Conservation (phyloP, 2,329 filamentous ascomycete genomes). For the Diaporthe humulicola region DNA sequence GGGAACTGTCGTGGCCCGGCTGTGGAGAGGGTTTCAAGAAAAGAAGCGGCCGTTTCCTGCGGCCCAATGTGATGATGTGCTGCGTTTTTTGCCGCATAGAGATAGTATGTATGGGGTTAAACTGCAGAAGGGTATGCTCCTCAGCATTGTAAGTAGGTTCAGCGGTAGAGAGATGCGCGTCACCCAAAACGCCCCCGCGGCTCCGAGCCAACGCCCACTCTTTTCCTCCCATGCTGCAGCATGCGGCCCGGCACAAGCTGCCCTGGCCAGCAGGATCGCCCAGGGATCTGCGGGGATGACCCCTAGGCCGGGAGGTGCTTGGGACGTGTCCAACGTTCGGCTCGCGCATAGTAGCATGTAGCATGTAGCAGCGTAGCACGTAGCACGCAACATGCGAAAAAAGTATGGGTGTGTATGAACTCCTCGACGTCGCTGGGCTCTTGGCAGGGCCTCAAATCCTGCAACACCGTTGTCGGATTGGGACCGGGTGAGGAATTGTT, state of each 20-base stretch:
- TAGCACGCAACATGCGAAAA: not conserved
- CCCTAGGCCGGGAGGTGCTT: slow-evolving; percentile 15
- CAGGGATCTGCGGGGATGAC: slow-evolving; percentile 19
- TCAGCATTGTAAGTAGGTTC: too few species aligned
- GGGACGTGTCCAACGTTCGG: not conserved
- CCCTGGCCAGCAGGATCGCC: slow-evolving; percentile 23
- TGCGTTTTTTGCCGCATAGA: not conserved
- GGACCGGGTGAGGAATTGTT: not conserved
- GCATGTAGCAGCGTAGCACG: slow-evolving; percentile 1
- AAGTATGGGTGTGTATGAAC: slow-evolving; percentile 5
- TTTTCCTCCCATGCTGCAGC: not conserved
- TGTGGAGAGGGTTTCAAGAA: not conserved
- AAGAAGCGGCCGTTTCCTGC: slow-evolving; percentile 1
- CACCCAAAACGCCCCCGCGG: not conserved
- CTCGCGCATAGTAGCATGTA: slow-evolving; percentile 1
- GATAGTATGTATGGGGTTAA: slow-evolving; percentile 12
- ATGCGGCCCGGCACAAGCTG: slow-evolving; percentile 26
- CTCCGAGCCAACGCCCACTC: not conserved
- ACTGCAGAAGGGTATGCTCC: not conserved
- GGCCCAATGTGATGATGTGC: not conserved
- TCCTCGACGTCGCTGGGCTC: slow-evolving; percentile 22
- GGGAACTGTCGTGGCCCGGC: not conserved
- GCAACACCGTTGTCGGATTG: slow-evolving; percentile 16
- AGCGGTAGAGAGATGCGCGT: not conserved
- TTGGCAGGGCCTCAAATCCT: slow-evolving; percentile 21